A percentile compares a stretch with the other conserved stretches of the same genome.
These are phyloP conservation scores for Talaromyces verruculosus DNA, from an alignment of 2,329 filamentous ascomycete genomes.

Conservation along the genomic window DNA sequence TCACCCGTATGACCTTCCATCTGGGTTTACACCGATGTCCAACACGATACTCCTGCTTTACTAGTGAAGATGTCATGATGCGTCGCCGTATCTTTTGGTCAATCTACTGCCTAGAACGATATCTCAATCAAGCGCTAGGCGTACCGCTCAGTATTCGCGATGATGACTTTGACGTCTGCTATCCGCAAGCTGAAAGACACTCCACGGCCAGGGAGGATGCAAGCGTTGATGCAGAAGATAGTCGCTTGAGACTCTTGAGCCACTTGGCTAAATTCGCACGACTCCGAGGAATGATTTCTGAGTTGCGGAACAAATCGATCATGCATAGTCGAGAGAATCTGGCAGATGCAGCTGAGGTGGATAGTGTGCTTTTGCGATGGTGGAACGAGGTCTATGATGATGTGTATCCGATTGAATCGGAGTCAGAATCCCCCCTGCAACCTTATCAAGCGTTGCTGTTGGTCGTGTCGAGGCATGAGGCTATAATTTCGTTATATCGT, in stretches of 20 bases:
- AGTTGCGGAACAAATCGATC: background rate
- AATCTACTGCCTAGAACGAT: background rate
- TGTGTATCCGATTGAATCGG: background rate
- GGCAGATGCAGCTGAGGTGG: background rate
- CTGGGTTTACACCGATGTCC: background rate
- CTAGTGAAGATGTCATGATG: background rate
- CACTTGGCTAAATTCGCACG: slow-evolving; percentile 1
- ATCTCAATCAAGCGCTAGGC: slow-evolving; percentile 1
- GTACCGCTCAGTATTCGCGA: background rate
- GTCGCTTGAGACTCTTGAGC: background rate
- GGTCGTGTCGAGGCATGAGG: background rate
- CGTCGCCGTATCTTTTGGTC: slow-evolving; percentile 3
- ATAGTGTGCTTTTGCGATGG: background rate
- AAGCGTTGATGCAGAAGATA: background rate
- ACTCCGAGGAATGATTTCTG: background rate
- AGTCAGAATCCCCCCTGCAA: background rate
- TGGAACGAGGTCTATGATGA: slow-evolving; percentile 1
- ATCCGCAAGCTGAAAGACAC: slow-evolving; percentile 1
- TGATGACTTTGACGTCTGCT: background rate
- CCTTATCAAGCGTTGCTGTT: background rate
- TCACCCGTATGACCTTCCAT: background rate
- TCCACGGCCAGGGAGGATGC: background rate
- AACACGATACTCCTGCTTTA: slow-evolving; percentile 1
- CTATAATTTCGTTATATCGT: background rate
- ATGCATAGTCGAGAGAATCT: background rate